phyloP scores from a whole-genome alignment of 345 rosid genomes.

The Fremontodendron californicum region DNA sequence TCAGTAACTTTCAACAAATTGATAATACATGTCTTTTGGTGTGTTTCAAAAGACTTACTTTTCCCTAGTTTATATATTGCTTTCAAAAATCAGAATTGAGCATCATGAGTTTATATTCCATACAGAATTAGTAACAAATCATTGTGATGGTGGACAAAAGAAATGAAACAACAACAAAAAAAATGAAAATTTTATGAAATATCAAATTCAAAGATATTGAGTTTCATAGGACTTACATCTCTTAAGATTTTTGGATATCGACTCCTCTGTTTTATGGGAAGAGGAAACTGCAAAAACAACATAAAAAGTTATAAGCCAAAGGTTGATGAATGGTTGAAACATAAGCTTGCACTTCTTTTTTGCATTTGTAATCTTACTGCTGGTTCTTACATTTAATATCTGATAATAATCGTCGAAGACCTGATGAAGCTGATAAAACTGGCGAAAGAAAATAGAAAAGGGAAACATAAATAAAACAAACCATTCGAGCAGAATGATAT shows the following conservation, averaged over 20 bases:
- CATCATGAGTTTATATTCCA: background rate
- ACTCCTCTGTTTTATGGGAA: background rate
- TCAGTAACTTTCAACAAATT: background rate
- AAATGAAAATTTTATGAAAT: background rate
- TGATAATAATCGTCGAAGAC: constrained; percentile 38
- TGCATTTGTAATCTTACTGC: background rate
- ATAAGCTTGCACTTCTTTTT: background rate
- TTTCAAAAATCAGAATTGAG: background rate
- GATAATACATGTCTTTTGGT: background rate
- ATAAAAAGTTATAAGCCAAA: background rate
- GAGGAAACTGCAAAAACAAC: constrained; percentile 35
- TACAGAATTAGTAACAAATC: background rate
- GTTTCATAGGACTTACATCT: constrained; percentile 36
- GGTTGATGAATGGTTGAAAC: constrained; percentile 4
- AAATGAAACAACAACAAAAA: background rate
- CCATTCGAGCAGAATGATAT: background rate
- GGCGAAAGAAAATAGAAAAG: constrained; percentile 11
- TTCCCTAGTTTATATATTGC: background rate
- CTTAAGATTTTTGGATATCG: constrained; percentile 25
- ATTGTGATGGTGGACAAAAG: background rate
- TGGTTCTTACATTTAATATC: constrained; percentile 43
- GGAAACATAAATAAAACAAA: constrained; percentile 1
- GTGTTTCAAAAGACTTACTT: background rate
- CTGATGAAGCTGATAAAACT: constrained; percentile 55
- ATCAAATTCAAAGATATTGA: background rate